Evolutionary conservation across 208 protist genomes (phyloP).

Genomic region (Wallacemonas sp.): DNA sequence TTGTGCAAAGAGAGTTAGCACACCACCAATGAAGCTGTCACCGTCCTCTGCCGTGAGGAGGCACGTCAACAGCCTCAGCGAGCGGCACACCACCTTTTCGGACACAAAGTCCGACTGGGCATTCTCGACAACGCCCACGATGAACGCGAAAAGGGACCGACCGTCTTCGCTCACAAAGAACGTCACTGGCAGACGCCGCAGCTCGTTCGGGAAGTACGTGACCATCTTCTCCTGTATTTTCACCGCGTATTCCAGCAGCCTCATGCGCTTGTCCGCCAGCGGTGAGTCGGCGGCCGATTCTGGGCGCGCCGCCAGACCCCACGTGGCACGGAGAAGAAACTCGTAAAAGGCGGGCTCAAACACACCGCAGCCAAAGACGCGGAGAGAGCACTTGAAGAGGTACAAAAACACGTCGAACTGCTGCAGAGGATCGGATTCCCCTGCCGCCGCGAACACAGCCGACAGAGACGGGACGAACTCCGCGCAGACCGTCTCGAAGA

Average conservation of each 20-base stretch:
- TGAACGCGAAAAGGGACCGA: conserved; percentile 17
- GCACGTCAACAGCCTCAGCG: conserved; percentile 39
- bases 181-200: conserved; percentile 42
- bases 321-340: conserved; percentile 48
- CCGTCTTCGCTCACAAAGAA: conserved; percentile 22
- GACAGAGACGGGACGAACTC: conserved; percentile 47
- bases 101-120: conserved; percentile 24
- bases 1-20: conserved; percentile 14
- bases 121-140: conserved; percentile 22
- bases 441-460: conserved; percentile 29
- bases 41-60: conserved; percentile 52
- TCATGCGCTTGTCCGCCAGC: conserved; percentile 17
- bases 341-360: conserved; percentile 62
- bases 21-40: conserved; percentile 31
- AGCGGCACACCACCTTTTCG: conserved; percentile 65
- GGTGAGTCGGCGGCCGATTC: conserved; percentile 3
- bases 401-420: conserved; percentile 50
- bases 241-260: conserved; percentile 67
- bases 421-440: conserved; percentile 13
- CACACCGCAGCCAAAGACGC: conserved; percentile 62
- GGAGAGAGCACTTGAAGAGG: conserved; percentile 71
- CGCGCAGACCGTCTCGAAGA: conserved; percentile 48
- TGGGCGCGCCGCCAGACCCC: conserved; percentile 35
- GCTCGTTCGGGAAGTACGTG: conserved; percentile 35
- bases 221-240: conserved; percentile 57